Evolutionary conservation across 257 asterid genomes (phyloP), one percentile per base, ranked within the genome.

Genomic region (Nyctanthes arbortristis): DNA sequence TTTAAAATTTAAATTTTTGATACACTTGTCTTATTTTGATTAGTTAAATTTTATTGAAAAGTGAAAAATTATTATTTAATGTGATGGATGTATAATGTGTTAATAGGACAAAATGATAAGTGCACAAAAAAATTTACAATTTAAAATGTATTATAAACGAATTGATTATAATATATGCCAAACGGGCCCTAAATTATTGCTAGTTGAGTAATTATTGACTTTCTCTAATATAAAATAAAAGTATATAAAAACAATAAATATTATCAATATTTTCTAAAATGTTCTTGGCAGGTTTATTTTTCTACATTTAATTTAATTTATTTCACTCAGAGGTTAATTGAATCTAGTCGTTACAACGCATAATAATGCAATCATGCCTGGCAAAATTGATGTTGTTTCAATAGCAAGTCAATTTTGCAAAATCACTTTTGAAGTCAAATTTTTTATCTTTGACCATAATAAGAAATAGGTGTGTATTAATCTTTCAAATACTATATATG

Each of bases 371-470:
- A 57, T 60, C 8, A n/a, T 28, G 66, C 3, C 74, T 71, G 74
- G 76, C 76, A 73, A 49, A 18, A 67, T 36, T 57, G 34, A 59
- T 61, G 75, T 39, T 69, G 74, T 73, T 69, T n/a, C n/a, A n/a
- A n/a, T 31, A 36, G 63, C 49, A 63, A 56, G 47, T 67, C 69
- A 64, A 64, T 65, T 72, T 63, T 47, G 36, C n/a, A 55, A 61
- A 8, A 9, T 11, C 32, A 4, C 4, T 29, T 30, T 49, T 49
- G 28, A 13, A 40, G 13, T 63, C 7, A 37, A 39, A 22, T 13
- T 11, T 12, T 12, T 25, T 24, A 39, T 8, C 7, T 20, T 52
- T 4, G 18, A 18, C 49, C 2, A 7, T 5, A 20, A 61, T 58
- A 27, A 28, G 14, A 2, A 29, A 28, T 4, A 58, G 0, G n/a